Conservation (phyloP, 1,139 yeast species). For the Saccharomyces uvarum region DNA sequence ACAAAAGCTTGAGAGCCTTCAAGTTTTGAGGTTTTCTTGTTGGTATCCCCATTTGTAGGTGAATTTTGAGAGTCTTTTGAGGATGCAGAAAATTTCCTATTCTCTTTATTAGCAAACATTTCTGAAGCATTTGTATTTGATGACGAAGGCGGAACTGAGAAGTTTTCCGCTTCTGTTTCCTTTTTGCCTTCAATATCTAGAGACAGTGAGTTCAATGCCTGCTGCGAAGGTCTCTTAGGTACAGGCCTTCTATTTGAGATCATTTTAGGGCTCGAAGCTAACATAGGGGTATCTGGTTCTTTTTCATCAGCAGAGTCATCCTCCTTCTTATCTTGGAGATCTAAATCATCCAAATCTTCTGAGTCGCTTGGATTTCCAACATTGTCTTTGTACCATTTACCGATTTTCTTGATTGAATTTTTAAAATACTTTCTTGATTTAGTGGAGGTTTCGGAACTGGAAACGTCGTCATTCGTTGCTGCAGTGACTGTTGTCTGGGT, state of each 20-base stretch:
- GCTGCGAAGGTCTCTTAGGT: conserved; percentile 14
- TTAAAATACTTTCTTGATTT: conserved; percentile 35
- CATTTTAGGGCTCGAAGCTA: conserved; percentile 20
- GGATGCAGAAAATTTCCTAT: conserved; percentile 4
- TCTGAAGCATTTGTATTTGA: conserved; percentile 23
- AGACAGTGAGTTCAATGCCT: neutral
- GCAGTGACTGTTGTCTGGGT: neutral
- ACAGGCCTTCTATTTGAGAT: conserved; percentile 26
- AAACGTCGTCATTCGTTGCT: conserved; percentile 9
- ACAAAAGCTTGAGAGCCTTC: conserved; percentile 9
- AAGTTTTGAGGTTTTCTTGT: neutral
- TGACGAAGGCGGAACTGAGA: conserved; percentile 6
- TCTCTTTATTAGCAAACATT: conserved; percentile 27
- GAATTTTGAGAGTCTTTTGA: neutral
- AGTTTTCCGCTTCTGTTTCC: neutral
- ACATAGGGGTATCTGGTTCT: neutral
- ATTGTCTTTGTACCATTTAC: conserved; percentile 63
- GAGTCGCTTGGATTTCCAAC: conserved; percentile 17
- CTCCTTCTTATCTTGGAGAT: conserved; percentile 5
- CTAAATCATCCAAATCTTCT: conserved; percentile 7
- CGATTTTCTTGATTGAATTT: conserved; percentile 50
- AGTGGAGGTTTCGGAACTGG: conserved; percentile 25
- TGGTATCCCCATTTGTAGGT: neutral
- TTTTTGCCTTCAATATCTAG: neutral
- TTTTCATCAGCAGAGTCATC: conserved; percentile 2